phyloP scores from a whole-genome alignment of 441 rosid species.

The Pelargonium citronellum region DNA sequence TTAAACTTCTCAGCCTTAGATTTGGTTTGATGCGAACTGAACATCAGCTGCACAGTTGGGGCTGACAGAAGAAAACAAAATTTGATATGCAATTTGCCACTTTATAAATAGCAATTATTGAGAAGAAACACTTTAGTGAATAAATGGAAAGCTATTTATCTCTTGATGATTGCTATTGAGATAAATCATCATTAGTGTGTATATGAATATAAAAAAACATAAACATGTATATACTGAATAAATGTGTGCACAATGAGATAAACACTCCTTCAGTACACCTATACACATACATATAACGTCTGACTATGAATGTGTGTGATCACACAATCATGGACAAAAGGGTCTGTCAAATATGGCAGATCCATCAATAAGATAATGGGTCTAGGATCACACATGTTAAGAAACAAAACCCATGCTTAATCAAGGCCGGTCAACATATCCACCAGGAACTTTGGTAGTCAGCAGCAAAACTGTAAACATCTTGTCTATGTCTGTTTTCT shows the following conservation, averaged over 20 bases:
- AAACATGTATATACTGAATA: background rate
- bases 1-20: constrained; percentile 77
- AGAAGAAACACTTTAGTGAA: background rate
- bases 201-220: background rate
- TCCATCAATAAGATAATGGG: no score
- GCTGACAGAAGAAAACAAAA: constrained; percentile 44
- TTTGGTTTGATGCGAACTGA: constrained; percentile 61
- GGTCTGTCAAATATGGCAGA: background rate
- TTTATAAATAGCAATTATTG: background rate
- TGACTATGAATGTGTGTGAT: background rate
- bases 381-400: no score
- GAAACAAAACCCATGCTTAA: no score
- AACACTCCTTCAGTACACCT: background rate
- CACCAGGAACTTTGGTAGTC: background rate
- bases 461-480: background rate
- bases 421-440: no score
- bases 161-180: no score
- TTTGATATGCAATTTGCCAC: background rate
- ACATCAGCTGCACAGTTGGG: constrained; percentile 76
- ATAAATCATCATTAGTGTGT: background rate
- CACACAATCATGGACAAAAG: background rate
- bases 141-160: no score
- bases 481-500: background rate
- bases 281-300: background rate
- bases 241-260: background rate